Percentiles rank a stretch among this genome's conserved stretches.
These are phyloP conservation scores for Oryza meyeriana DNA, from an alignment of 176 grass and related monocot species.

Conservation along the genomic window DNA sequence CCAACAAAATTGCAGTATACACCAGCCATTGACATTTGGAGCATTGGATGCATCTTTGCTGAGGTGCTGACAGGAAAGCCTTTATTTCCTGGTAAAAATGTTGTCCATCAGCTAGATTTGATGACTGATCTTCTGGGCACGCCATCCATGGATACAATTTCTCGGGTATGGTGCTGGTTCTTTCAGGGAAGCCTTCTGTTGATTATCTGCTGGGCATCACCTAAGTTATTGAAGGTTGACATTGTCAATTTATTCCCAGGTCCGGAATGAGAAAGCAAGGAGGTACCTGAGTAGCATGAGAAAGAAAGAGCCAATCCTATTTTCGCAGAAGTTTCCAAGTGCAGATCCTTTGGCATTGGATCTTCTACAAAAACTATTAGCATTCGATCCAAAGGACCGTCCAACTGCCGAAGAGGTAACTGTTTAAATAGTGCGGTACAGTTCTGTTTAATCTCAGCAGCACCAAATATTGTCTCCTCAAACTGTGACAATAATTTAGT, in stretches of 20 bases:
- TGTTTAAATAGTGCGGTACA: background rate
- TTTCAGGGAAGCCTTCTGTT: background rate
- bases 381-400: constrained; percentile 95
- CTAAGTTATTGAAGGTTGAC: constrained; percentile 3
- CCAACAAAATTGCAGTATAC: constrained; percentile 87
- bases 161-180: constrained; percentile 57
- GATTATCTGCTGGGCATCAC: constrained; percentile 6
- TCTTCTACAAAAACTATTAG: constrained; percentile 86
- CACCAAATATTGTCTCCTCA: background rate
- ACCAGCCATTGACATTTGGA: constrained; percentile 98
- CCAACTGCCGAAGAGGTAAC: constrained; percentile 88
- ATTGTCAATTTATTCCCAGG: constrained; percentile 40
- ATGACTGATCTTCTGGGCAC: constrained; percentile 98
- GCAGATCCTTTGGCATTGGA: constrained; percentile 83
- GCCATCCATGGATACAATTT: constrained; percentile 92
- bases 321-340: constrained; percentile 88
- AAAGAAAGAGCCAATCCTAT: constrained; percentile 82
- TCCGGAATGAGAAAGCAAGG: constrained; percentile 98
- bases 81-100: constrained; percentile 99
- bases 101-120: constrained; percentile 98
- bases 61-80: constrained; percentile 95
- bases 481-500: constrained; percentile 23
- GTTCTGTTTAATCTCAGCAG: background rate
- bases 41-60: constrained; percentile 98
- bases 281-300: constrained; percentile 92